Base-by-base conservation (phyloP, 2,329 filamentous ascomycete species). In the Ceratocystis eucalypticola region DNA sequence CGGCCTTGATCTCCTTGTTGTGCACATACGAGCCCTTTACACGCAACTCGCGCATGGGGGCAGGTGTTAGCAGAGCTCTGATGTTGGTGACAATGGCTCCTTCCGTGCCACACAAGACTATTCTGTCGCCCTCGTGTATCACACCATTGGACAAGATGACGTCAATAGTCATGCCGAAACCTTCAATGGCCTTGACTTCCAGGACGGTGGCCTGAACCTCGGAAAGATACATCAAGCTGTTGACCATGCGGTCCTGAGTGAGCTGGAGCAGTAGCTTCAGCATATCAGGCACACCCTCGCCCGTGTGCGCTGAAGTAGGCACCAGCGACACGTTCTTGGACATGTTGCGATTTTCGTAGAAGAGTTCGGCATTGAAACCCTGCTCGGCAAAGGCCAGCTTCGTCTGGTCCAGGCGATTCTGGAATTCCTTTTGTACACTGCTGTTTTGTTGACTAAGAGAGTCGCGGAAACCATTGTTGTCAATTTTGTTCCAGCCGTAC, bases 1-100 rank as follows among this genome's bases (percentile, higher is more conserved):
- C 91, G 22, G 95, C 94, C 82, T 96, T 99, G 79, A 96, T 92
- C 76, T 96, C 91, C 80, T 99, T 97, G 80, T 99, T 96, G 80
- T 99, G 95, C 37, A 99, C 93, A 73, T 99, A 99, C 69, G 87
- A 84, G 2, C 92, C 96, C 79, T 97, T 97, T 72, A 99, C 84
- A 75, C 95, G 91, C 70, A 99, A 78, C 76, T 99, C 94, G 74
- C 91, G 94, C 74, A 99, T 85, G 68, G 91, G 89, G 10, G 91
- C 92, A 1, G 94, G 94, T 2, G 94, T 99, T 64, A 99, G 81
- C 30, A 99, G 82, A 15, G 94, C 95, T 78, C 94, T 86, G 72
- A 99, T 94, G 71, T 96, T 96, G 5, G 94, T 99, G 68, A 87
- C 85, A 74, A 99, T 99, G 64, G 91, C 87, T 33, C 95, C 94